phyloP scores from a whole-genome alignment of 176 grass and related monocot genomes.

The Oryza coarctata region DNA sequence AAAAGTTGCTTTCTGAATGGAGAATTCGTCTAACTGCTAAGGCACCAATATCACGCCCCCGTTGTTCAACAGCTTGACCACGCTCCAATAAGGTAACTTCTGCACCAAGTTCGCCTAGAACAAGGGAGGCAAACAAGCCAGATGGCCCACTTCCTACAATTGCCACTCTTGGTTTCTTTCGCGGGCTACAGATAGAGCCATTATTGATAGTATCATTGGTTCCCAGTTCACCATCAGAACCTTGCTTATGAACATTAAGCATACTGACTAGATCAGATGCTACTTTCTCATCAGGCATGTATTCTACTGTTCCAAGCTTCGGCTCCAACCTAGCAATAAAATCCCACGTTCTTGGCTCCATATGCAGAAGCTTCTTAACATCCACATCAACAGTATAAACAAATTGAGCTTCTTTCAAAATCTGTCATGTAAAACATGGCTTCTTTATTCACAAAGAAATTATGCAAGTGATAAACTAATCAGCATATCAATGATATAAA shows the following conservation, averaged over 20 bases:
- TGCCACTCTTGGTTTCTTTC: conserved; percentile 70
- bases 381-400: conserved; percentile 93
- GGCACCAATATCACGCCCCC: conserved; percentile 96
- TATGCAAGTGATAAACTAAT: background rate
- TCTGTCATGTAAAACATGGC: conserved; percentile 39
- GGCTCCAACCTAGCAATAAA: conserved; percentile 88
- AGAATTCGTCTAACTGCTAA: conserved; percentile 82
- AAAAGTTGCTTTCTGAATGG: conserved; percentile 88
- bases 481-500: background rate
- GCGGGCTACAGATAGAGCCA: conserved; percentile 23
- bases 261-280: conserved; percentile 64
- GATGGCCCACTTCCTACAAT: conserved; percentile 88
- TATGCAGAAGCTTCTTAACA: conserved; percentile 79
- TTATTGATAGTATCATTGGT: conserved; percentile 28
- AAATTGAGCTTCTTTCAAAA: conserved; percentile 88
- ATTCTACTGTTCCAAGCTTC: conserved; percentile 71
- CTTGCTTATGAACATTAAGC: conserved; percentile 38
- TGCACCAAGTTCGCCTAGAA: conserved; percentile 86
- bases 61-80: conserved; percentile 88
- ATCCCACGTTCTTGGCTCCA: conserved; percentile 92
- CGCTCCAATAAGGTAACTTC: conserved; percentile 93
- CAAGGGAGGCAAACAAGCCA: conserved; percentile 89
- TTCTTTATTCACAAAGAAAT: background rate
- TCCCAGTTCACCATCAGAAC: conserved; percentile 23
- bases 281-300: conserved; percentile 58